phyloP scores from a whole-genome alignment of 2,329 filamentous ascomycete genomes.

The Fusarium paranaense region DNA sequence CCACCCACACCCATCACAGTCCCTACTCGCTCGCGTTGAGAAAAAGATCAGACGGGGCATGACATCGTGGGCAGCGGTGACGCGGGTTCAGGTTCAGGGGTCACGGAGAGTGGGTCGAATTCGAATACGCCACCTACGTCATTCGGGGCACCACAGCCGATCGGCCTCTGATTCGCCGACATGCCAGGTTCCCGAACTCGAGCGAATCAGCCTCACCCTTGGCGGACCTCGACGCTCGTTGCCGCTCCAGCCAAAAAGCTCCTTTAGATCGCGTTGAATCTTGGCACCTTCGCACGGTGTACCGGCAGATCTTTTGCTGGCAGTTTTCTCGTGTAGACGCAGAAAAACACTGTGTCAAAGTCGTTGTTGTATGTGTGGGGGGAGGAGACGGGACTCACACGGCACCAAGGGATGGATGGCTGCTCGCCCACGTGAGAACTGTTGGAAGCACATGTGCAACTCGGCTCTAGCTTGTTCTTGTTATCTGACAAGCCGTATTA shows the following conservation, averaged over 20 bases:
- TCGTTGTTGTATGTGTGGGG: background rate
- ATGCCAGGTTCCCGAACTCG: constrained; percentile 3
- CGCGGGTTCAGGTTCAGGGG: constrained; percentile 40
- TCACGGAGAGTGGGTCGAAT: constrained; percentile 13
- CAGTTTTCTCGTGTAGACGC: background rate
- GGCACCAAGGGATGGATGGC: constrained; percentile 19
- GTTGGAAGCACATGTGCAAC: constrained; percentile 21
- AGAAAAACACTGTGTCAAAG: constrained; percentile 6
- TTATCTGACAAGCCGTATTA: constrained; percentile 7
- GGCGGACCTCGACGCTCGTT: constrained; percentile 22
- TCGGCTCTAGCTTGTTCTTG: constrained; percentile 1
- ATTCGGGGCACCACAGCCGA: constrained; percentile 33
- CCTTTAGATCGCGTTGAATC: constrained; percentile 4
- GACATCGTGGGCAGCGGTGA: constrained; percentile 26
- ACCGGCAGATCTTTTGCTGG: background rate
- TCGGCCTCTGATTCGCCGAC: constrained; percentile 33
- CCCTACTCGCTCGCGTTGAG: constrained; percentile 4
- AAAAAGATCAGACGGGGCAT: constrained; percentile 20
- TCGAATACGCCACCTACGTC: constrained; percentile 42
- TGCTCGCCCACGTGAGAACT: constrained; percentile 28
- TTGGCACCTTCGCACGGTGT: constrained; percentile 2
- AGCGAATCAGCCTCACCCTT: constrained; percentile 30
- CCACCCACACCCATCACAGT: constrained; percentile 2
- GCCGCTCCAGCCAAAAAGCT: constrained; percentile 14
- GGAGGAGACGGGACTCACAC: background rate